These are phyloP conservation scores for Chara braunii DNA, from an alignment of 139 green algal species.

Conservation along the genomic window DNA sequence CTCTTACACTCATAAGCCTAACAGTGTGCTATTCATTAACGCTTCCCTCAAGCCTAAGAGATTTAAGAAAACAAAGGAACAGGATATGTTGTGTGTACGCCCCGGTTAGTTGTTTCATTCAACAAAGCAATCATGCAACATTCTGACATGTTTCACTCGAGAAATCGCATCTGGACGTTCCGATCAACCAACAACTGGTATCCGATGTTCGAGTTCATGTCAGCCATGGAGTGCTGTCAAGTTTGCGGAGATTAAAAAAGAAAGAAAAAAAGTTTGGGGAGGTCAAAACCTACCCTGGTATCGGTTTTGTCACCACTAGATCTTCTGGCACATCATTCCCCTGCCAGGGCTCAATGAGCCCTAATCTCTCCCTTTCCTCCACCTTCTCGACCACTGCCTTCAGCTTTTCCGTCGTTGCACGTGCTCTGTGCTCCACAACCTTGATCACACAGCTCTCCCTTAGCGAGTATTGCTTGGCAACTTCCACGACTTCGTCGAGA, in stretches of 20 bases:
- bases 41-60: no score
- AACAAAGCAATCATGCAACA: no score
- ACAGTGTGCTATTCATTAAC: no score
- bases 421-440: conserved; percentile 36
- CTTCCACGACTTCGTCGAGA: conserved; percentile 40
- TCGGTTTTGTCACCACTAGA: conserved; percentile 9
- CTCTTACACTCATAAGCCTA: no score
- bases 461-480: conserved; percentile 42
- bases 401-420: conserved; percentile 34
- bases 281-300: conserved; percentile 13
- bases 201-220: no score
- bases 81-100: no score
- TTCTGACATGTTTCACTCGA: no score
- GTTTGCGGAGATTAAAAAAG: background rate
- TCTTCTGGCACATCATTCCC: conserved; percentile 31
- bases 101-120: no score
- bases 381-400: conserved; percentile 52
- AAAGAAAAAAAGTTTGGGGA: background rate
- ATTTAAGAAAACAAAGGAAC: no score
- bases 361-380: conserved; percentile 35
- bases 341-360: conserved; percentile 18
- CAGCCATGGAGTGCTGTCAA: no score
- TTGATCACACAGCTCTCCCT: conserved; percentile 53
- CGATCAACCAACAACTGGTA: no score
- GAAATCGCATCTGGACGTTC: no score